Percentiles rank a stretch among this genome's conserved stretches.
These are phyloP conservation scores for Mortierella sp. DNA, from an alignment of 371 early-diverging fungal genomes.

Conservation along the genomic window DNA sequence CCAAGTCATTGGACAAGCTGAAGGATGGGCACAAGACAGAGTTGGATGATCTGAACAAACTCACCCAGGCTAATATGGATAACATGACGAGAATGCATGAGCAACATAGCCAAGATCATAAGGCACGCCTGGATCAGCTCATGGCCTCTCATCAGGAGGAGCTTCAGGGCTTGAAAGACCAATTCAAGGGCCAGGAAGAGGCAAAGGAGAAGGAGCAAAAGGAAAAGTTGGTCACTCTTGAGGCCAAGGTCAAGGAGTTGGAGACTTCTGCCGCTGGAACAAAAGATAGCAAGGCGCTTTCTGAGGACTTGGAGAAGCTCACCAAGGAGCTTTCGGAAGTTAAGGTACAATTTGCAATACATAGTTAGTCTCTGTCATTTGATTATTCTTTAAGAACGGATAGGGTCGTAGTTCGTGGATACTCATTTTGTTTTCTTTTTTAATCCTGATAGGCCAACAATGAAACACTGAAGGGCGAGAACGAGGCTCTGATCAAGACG, in stretches of 20 bases:
- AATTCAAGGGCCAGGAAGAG: slow-evolving; percentile 13
- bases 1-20: slow-evolving; percentile 15
- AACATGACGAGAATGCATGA: slow-evolving; percentile 50
- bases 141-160: slow-evolving; percentile 39
- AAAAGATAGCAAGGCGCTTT: slow-evolving; percentile 10
- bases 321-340: slow-evolving; percentile 16
- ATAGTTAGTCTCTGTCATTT: background rate
- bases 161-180: slow-evolving; percentile 29
- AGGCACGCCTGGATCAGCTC: slow-evolving; percentile 30
- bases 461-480: slow-evolving; percentile 29
- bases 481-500: slow-evolving; percentile 33
- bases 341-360: slow-evolving; percentile 16
- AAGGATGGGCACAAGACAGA: slow-evolving; percentile 25
- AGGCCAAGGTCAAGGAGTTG: slow-evolving; percentile 27
- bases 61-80: slow-evolving; percentile 33
- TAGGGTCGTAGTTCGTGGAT: background rate
- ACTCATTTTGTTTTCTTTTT: background rate
- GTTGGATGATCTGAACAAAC: slow-evolving; percentile 29
- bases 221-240: slow-evolving; percentile 14
- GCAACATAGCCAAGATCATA: slow-evolving; percentile 43
- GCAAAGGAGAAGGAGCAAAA: slow-evolving; percentile 22
- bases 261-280: slow-evolving; percentile 7
- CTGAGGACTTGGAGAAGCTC: slow-evolving; percentile 21
- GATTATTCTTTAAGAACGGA: background rate
- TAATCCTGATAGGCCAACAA: slow-evolving; percentile 11